Evolutionary conservation across 2,329 filamentous ascomycete genomes (phyloP).

Genomic region (Colletotrichum higginsianum): DNA sequence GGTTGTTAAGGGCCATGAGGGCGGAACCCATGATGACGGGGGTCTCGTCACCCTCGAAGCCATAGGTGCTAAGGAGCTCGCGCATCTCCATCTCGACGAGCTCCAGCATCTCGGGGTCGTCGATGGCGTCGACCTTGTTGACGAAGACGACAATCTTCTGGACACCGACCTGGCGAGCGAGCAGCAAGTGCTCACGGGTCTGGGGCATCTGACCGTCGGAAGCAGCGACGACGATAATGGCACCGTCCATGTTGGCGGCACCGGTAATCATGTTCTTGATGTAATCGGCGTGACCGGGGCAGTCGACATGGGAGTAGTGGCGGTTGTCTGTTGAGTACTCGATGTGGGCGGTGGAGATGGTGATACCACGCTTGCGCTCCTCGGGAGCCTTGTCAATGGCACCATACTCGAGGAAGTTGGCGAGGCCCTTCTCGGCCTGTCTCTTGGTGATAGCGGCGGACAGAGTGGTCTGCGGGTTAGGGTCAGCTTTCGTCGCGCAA

Average conservation of each 20-base stretch:
- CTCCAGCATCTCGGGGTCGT: constrained; percentile 99
- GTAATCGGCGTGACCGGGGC: constrained; percentile 99
- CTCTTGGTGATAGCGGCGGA: constrained; percentile 99
- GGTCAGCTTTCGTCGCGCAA: constrained; percentile 39
- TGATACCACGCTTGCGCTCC: constrained; percentile 99
- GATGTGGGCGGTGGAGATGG: constrained; percentile 98
- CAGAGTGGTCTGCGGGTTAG: constrained; percentile 84
- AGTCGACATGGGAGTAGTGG: constrained; percentile 99
- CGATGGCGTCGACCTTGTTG: constrained; percentile 98
- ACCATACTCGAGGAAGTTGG: constrained; percentile 96
- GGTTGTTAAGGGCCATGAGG: constrained; percentile 91
- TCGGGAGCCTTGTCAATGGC: constrained; percentile 99
- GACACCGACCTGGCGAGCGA: constrained; percentile 98
- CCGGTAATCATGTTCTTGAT: constrained; percentile 99
- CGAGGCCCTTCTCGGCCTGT: constrained; percentile 93
- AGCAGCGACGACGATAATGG: constrained; percentile 98
- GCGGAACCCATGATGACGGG: constrained; percentile 98
- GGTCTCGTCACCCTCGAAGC: constrained; percentile 98
- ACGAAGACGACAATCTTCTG: constrained; percentile 99
- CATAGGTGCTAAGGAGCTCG: constrained; percentile 91
- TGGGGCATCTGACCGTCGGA: constrained; percentile 99
- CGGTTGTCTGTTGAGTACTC: constrained; percentile 95
- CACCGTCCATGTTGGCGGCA: constrained; percentile 99
- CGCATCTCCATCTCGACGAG: constrained; percentile 99
- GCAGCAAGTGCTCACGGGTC: constrained; percentile 97